These are phyloP conservation scores for Arctium minus DNA, from an alignment of 129 eudicot genomes.

Conservation along the genomic window DNA sequence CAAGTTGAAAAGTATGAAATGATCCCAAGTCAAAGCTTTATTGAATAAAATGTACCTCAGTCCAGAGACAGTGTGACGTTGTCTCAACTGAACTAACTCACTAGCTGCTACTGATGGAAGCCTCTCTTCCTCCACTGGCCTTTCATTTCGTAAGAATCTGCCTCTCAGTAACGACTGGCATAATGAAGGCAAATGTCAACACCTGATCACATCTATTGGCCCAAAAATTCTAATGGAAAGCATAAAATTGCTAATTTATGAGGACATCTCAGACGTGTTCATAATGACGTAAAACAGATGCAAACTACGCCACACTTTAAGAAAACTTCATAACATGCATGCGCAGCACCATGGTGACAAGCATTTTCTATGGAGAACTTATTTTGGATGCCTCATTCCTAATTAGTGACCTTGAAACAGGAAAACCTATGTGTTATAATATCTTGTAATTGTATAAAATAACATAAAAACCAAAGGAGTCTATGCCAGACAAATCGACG, in stretches of 20 bases:
- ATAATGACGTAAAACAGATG: too few relatives aligned
- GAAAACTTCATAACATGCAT: too few relatives aligned
- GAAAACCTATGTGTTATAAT: too few relatives aligned
- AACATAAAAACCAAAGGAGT: too few relatives aligned
- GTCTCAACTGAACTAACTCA: constrained; percentile 88
- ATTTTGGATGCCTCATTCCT: too few relatives aligned
- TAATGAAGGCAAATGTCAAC: constrained; percentile 12
- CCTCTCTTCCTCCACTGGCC: constrained; percentile 84
- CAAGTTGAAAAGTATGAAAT: not conserved
- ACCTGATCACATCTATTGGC: constrained; percentile 4
- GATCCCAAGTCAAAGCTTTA: not conserved
- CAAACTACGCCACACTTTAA: too few relatives aligned
- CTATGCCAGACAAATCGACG: too few relatives aligned
- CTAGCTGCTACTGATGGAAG: constrained; percentile 77
- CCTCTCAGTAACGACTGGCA: constrained; percentile 88
- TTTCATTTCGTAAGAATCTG: constrained; percentile 84
- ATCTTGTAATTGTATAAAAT: too few relatives aligned
- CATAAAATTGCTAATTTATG: not conserved
- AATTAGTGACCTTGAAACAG: too few relatives aligned
- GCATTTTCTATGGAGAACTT: too few relatives aligned
- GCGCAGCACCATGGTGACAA: too few relatives aligned
- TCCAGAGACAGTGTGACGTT: constrained; percentile 93
- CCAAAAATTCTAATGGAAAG: not conserved
- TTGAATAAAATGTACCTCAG: constrained; percentile 52
- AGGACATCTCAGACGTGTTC: too few relatives aligned